phyloP scores from a whole-genome alignment of 1,284 basidiomycete species.

The Coniferiporia sulphurascens region DNA sequence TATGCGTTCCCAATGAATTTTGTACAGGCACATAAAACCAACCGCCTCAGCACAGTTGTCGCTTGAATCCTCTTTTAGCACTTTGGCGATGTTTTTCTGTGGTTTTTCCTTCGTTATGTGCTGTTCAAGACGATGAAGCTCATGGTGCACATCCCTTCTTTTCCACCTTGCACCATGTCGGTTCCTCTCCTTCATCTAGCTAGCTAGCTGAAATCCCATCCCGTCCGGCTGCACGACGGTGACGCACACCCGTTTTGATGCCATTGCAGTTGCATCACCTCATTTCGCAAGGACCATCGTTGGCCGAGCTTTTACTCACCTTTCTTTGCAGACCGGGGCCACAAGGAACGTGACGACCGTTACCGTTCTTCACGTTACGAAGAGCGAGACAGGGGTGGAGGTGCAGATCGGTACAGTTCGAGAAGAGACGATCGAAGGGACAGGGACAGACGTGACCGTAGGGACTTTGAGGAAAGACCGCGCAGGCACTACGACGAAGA shows the following conservation, averaged over 20 bases:
- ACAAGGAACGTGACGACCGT: constrained; percentile 19
- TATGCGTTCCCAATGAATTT: background rate
- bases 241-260: constrained; percentile 14
- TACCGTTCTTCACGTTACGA: constrained; percentile 22
- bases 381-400: constrained; percentile 20
- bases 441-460: constrained; percentile 18
- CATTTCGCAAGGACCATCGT: background rate
- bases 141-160: constrained; percentile 20
- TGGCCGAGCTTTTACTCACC: constrained; percentile 17
- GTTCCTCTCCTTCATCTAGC: constrained; percentile 14
- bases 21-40: background rate
- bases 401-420: constrained; percentile 21
- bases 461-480: constrained; percentile 37
- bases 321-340: constrained; percentile 20
- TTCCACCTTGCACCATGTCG: constrained; percentile 18
- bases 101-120: constrained; percentile 2
- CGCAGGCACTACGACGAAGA: constrained; percentile 37
- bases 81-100: constrained; percentile 5
- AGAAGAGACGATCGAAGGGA: constrained; percentile 8
- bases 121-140: constrained; percentile 19
- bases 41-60: constrained; percentile 4
- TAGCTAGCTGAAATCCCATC: constrained; percentile 22
- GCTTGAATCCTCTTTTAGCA: constrained; percentile 10
- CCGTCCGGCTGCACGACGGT: constrained; percentile 4
- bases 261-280: constrained; percentile 12